Percentiles rank a stretch among this genome's conserved stretches.
Conservation (phyloP, 345 rosid genomes). For the Anastatica hierochuntica region DNA sequence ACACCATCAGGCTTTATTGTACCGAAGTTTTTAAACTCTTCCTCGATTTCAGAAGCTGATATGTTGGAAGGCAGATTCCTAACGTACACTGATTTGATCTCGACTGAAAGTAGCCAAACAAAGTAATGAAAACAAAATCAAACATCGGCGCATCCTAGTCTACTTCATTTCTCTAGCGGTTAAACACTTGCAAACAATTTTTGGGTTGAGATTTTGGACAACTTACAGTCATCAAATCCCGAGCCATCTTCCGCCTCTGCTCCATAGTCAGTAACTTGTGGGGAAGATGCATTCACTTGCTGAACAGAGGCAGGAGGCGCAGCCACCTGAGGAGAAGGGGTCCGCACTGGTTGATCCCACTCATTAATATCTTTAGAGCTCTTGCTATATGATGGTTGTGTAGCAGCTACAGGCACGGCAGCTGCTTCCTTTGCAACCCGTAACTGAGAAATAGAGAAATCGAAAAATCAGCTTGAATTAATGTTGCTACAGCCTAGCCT, state of each 20-base stretch:
- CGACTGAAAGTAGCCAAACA: constrained; percentile 44
- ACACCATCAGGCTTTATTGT: constrained; percentile 83
- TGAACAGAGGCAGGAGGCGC: constrained; percentile 32
- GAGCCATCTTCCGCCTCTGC: constrained; percentile 40
- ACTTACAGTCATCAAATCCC: constrained; percentile 61
- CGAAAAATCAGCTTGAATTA: background rate
- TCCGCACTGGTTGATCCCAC: constrained; percentile 40
- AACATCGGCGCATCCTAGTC: background rate
- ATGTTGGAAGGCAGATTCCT: constrained; percentile 83
- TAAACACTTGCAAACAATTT: no score
- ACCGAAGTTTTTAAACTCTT: constrained; percentile 80
- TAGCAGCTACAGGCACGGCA: constrained; percentile 33
- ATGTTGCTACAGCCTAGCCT: no score
- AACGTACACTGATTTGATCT: constrained; percentile 83
- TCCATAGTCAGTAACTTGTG: constrained; percentile 40
- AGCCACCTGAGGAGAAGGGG: constrained; percentile 44
- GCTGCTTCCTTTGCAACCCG: constrained; percentile 51
- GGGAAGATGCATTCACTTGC: constrained; percentile 33
- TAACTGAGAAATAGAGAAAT: constrained; percentile 42
- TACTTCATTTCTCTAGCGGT: background rate
- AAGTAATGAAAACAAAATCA: background rate
- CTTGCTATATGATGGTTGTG: constrained; percentile 42
- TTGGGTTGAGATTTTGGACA: no score
- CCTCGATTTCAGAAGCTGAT: constrained; percentile 70
- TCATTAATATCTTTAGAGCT: constrained; percentile 45